Conservation (phyloP, 2,329 filamentous ascomycete genomes). For the Hymenoscyphus repandus region DNA sequence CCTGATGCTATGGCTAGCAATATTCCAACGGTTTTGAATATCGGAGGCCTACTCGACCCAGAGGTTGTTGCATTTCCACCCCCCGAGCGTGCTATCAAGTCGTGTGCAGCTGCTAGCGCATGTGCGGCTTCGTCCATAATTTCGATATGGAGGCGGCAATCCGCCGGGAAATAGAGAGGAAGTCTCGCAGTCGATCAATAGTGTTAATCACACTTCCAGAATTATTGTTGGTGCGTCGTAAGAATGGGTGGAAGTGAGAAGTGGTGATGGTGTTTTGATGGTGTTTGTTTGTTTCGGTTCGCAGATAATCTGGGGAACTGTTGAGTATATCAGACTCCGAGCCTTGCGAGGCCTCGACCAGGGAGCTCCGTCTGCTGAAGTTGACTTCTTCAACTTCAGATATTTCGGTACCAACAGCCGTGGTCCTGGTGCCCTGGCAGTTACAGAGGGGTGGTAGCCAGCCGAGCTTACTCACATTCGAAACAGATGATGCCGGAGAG, state of each 20-base stretch:
- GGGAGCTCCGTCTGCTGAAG: slow-evolving; percentile 14
- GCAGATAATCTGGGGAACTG: slow-evolving; percentile 5
- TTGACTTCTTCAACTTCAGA: slow-evolving; percentile 4
- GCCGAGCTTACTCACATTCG: background rate
- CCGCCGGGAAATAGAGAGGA: slow-evolving; percentile 9
- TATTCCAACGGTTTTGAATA: slow-evolving; percentile 84
- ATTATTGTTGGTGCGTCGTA: background rate
- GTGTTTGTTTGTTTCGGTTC: slow-evolving; percentile 8
- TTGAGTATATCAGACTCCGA: background rate
- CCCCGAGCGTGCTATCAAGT: slow-evolving; percentile 39
- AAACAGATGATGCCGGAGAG: background rate
- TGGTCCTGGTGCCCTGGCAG: background rate
- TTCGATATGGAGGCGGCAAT: slow-evolving; percentile 16
- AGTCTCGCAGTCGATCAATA: slow-evolving; percentile 12
- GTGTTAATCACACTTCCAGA: slow-evolving; percentile 1
- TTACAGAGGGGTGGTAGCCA: background rate
- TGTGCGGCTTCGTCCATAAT: slow-evolving; percentile 36
- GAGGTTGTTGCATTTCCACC: slow-evolving; percentile 25
- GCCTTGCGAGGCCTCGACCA: slow-evolving; percentile 4
- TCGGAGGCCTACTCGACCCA: slow-evolving; percentile 20
- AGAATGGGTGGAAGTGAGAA: slow-evolving; percentile 2
- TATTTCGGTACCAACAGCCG: slow-evolving; percentile 1
- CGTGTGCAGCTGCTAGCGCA: slow-evolving; percentile 34
- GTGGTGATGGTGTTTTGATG: slow-evolving; percentile 7
- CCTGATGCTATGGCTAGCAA: slow-evolving; percentile 81